Evolutionary conservation across 192 early-diverging fungal species (phyloP).

Genomic region (Backusella liffmaniae): DNA sequence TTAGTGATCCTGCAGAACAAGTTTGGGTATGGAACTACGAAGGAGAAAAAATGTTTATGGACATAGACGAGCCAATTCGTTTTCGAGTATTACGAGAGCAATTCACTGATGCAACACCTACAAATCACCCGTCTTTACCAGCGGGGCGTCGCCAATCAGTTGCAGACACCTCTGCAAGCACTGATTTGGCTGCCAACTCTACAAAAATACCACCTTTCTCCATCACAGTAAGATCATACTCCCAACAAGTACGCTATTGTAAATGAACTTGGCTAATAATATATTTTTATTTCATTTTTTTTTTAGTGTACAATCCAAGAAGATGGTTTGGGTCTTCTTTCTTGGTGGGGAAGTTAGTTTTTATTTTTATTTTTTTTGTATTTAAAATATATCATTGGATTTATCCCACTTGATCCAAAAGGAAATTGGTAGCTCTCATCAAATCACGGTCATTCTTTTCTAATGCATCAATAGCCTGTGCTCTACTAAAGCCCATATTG

Average conservation of each 20-base stretch:
- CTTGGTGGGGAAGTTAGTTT: constrained; percentile 62
- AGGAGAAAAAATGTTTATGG: constrained; percentile 77
- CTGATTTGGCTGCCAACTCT: constrained; percentile 46
- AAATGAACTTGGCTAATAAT: background rate
- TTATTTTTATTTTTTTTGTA: background rate
- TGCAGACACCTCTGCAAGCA: constrained; percentile 31
- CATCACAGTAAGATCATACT: constrained; percentile 41
- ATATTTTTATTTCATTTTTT: background rate
- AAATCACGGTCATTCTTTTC: constrained; percentile 76
- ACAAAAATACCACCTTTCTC: constrained; percentile 54
- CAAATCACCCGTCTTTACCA: constrained; percentile 42
- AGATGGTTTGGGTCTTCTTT: constrained; percentile 66
- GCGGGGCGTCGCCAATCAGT: constrained; percentile 37
- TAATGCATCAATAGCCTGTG: constrained; percentile 71
- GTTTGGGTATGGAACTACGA: constrained; percentile 90
- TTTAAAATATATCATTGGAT: background rate
- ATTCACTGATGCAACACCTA: constrained; percentile 78
- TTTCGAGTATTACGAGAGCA: constrained; percentile 71
- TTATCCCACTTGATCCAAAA: constrained; percentile 54
- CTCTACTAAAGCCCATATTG: constrained; percentile 73
- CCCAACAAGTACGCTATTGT: background rate
- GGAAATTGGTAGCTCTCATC: constrained; percentile 73
- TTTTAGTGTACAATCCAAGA: constrained; percentile 63
- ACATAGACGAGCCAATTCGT: constrained; percentile 73
- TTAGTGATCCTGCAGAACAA: constrained; percentile 61